phyloP scores from a whole-genome alignment of 805 yeast genomes.

The Saturnispora serradocipensis region DNA sequence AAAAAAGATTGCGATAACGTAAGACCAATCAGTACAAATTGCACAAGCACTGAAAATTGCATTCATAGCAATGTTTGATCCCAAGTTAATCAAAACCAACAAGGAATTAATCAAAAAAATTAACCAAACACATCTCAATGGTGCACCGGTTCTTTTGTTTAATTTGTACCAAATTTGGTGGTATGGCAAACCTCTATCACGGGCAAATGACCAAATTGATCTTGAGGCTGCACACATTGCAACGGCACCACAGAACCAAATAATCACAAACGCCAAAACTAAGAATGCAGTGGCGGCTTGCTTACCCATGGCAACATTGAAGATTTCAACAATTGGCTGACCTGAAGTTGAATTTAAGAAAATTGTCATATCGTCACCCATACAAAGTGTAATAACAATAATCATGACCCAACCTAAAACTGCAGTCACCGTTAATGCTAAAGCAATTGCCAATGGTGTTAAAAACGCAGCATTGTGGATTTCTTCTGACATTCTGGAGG shows the following conservation, averaged over 20 bases:
- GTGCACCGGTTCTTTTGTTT: conserved; percentile 32
- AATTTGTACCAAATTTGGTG: conserved; percentile 35
- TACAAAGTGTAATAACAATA: conserved; percentile 38
- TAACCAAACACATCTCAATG: conserved; percentile 38
- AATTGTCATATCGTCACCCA: conserved; percentile 31
- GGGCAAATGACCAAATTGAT: conserved; percentile 48
- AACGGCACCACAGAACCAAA: conserved; percentile 46
- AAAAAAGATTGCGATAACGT: conserved; percentile 37
- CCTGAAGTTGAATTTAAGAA: conserved; percentile 32
- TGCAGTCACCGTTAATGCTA: conserved; percentile 43
- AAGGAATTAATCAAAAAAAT: conserved; percentile 33
- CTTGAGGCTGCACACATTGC: conserved; percentile 42
- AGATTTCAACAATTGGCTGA: conserved; percentile 45
- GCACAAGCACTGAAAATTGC: conserved; percentile 48
- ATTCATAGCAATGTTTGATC: conserved; percentile 38
- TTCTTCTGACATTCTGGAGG: conserved; percentile 48
- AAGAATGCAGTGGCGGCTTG: conserved; percentile 44
- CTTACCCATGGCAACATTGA: conserved; percentile 42
- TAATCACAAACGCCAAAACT: conserved; percentile 38
- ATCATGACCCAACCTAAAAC: conserved; percentile 41
- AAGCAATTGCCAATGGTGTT: conserved; percentile 51
- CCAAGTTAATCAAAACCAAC: conserved; percentile 36
- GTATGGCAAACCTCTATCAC: conserved; percentile 46
- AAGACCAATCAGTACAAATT: conserved; percentile 41
- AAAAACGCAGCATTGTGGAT: conserved; percentile 43